Percentiles rank a stretch among this genome's conserved stretches.
phyloP scores from a whole-genome alignment of 1,284 basidiomycete species.

The Earliella scabrosa region DNA sequence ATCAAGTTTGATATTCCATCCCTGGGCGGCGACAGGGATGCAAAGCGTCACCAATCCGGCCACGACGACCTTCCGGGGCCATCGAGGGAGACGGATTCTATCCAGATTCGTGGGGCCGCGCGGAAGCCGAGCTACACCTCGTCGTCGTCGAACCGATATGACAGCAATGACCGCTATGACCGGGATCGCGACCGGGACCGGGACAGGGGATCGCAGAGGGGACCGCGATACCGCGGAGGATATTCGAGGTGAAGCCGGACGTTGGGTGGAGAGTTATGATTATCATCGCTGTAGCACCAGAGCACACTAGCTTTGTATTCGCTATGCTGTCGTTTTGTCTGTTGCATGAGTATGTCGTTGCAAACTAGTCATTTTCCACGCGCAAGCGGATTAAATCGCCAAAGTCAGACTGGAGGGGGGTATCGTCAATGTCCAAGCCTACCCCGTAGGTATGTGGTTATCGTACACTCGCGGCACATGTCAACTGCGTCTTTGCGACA shows the following conservation, averaged over 20 bases:
- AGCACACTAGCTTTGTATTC: background rate
- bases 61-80: constrained; percentile 31
- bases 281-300: background rate
- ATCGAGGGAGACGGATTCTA: constrained; percentile 33
- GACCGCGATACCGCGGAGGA: constrained; percentile 34
- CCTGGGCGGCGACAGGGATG: constrained; percentile 12
- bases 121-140: constrained; percentile 25
- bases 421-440: too few relatives aligned
- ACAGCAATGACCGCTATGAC: constrained; percentile 17
- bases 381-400: too few relatives aligned
- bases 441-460: too few relatives aligned
- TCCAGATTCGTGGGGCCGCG: constrained; percentile 35
- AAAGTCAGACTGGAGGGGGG: too few relatives aligned
- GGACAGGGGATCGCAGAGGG: constrained; percentile 21
- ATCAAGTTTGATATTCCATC: constrained; percentile 44
- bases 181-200: constrained; percentile 15
- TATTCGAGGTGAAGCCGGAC: constrained; percentile 35
- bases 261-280: background rate
- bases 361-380: background rate
- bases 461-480: too few relatives aligned
- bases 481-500: too few relatives aligned
- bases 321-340: background rate
- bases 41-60: constrained; percentile 24
- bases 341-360: background rate
- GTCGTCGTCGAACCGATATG: constrained; percentile 15